Percentiles rank a stretch among this genome's conserved stretches.
phyloP scores from a whole-genome alignment of 1,284 basidiomycete genomes.

The Pseudozyma hubeiensis region DNA sequence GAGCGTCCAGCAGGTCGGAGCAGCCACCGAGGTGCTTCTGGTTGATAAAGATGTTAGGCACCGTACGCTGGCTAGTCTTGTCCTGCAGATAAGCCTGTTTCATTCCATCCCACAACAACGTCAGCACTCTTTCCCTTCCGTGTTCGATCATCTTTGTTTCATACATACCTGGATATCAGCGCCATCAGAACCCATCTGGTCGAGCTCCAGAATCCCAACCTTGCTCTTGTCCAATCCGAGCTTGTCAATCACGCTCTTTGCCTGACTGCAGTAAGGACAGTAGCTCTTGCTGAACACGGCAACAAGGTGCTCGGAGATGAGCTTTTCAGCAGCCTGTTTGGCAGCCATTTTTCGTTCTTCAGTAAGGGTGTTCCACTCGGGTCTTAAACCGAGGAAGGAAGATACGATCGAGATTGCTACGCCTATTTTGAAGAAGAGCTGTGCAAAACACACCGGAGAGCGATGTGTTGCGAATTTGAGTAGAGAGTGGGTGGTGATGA shows the following conservation, averaged over 20 bases:
- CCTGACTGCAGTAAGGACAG: conserved; percentile 66
- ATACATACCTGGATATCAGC: conserved; percentile 56
- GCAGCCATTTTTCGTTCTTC: conserved; percentile 61
- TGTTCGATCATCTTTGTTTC: no score
- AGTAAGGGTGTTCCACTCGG: conserved; percentile 8
- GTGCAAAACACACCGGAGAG: background rate
- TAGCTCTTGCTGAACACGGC: conserved; percentile 70
- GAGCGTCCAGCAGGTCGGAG: conserved; percentile 57
- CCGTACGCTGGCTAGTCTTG: conserved; percentile 70
- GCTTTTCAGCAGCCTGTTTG: conserved; percentile 65
- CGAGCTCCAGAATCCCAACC: conserved; percentile 69
- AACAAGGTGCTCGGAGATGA: conserved; percentile 66
- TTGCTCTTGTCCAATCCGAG: conserved; percentile 62
- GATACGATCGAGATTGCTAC: conserved; percentile 26
- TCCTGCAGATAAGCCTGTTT: conserved; percentile 67
- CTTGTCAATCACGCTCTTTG: conserved; percentile 67
- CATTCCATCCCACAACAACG: no score
- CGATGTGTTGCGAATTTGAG: conserved; percentile 4
- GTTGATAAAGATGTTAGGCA: conserved; percentile 70
- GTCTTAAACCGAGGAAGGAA: conserved; percentile 1
- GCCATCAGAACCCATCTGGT: conserved; percentile 66
- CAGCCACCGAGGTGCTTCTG: conserved; percentile 69
- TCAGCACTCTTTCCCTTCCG: no score
- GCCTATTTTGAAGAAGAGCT: conserved; percentile 30
- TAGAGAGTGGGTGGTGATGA: background rate